Evolutionary conservation across 1,284 basidiomycete species (phyloP).

Genomic region (Amylostereum chailletii): DNA sequence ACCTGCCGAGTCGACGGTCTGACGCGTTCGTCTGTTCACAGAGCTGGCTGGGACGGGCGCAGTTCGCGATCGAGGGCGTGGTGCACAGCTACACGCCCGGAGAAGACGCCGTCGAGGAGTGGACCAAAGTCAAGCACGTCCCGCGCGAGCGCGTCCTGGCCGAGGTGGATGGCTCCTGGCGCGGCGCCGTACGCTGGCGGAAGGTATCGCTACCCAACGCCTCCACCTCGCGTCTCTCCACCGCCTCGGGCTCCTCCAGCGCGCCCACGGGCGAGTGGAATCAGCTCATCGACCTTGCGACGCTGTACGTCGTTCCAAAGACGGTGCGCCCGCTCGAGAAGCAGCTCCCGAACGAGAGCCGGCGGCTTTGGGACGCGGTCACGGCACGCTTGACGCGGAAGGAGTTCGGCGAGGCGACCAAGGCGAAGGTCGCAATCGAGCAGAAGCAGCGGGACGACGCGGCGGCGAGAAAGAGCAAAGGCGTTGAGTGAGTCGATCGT

Average conservation of each 20-base stretch:
- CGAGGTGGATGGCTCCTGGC: conserved; percentile 86
- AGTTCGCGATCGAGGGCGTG: conserved; percentile 85
- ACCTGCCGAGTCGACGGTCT: neutral
- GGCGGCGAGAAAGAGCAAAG: conserved; percentile 74
- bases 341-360: conserved; percentile 78
- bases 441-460: conserved; percentile 85
- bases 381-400: conserved; percentile 72
- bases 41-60: conserved; percentile 89
- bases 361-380: conserved; percentile 85
- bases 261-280: conserved; percentile 43
- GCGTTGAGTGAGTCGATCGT: conserved; percentile 54
- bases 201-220: conserved; percentile 31
- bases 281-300: conserved; percentile 72
- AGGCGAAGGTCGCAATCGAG: conserved; percentile 82
- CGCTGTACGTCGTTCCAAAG: conserved; percentile 77
- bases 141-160: conserved; percentile 74
- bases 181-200: conserved; percentile 75
- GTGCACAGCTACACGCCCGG: conserved; percentile 74
- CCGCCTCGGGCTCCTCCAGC: conserved; percentile 20
- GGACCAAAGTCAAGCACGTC: conserved; percentile 88
- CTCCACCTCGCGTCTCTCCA: conserved; percentile 17
- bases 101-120: conserved; percentile 50
- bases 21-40: conserved; percentile 18
- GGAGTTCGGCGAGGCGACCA: conserved; percentile 86
- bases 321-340: conserved; percentile 72